Base-by-base conservation (phyloP, 208 protist genomes). In the Trypanosoma avium region DNA sequence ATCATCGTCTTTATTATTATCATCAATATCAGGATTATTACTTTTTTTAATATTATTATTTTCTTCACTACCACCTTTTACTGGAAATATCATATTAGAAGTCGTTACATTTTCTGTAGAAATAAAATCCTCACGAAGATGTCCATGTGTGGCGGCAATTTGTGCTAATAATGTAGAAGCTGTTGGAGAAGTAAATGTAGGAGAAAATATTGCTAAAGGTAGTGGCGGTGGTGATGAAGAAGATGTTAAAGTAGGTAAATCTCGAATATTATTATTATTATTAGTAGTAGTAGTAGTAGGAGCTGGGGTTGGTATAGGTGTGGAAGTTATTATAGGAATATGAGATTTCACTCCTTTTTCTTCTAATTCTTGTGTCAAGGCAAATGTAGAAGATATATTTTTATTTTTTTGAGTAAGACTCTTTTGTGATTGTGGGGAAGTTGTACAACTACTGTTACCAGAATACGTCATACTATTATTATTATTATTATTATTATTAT, bases 61-160 rank as follows among this genome's bases (percentile, higher is more conserved):
- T 12, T 36, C 24, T 50, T 10, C 46, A 50, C 15, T 9, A 13
- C 46, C n/a, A n/a, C n/a, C n/a, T n/a, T n/a, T n/a, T 29, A 50
- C n/a, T 50, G 36, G 10, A n/a, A n/a, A 2, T 42, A 1, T 32
- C 40, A 10, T 38, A 0, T 3, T 17, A 30, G 26, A 17, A 32
- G 12, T 26, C 7, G 55, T 35, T 15, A 42, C 8, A 36, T 4
- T n/a, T n/a, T 6, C 30, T 15, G 40, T 24, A 36, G 15, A 15
- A 24, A 24, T 29, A 19, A 9, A 12, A 49, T 8, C 55, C 5
- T 45, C 55, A 29, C 15, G 42, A 21, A 22, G 4, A 21, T 3
- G 10, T 19, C 7, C 36, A 22, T 45, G 40, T 42, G 24, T 57
- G 21, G 47, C 56, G 0, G 59, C 47, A 35, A 61, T 61, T 42